A percentile compares a stretch with the other conserved stretches of the same genome.
phyloP scores from a whole-genome alignment of 805 yeast genomes.

The Wickerhamiella bombiphila region DNA sequence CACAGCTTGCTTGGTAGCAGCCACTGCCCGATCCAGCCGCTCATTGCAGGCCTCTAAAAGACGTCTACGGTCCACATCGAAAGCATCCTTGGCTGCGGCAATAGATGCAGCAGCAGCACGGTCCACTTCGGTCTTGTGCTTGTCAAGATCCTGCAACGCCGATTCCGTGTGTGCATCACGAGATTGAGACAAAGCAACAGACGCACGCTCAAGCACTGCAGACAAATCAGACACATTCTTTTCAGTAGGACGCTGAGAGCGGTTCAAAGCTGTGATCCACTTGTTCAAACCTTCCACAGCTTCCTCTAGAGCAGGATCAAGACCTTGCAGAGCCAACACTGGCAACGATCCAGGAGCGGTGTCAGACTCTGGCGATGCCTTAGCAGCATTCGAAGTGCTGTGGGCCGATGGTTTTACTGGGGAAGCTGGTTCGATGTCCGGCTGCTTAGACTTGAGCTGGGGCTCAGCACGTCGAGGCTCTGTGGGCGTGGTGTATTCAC shows the following conservation, averaged over 20 bases:
- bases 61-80: conserved; percentile 36
- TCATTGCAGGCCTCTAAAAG: conserved; percentile 46
- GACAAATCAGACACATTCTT: conserved; percentile 7
- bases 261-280: conserved; percentile 5
- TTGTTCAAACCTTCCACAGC: conserved; percentile 17
- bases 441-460: background rate
- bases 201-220: conserved; percentile 10
- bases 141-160: conserved; percentile 4
- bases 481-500: background rate
- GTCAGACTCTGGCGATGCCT: conserved; percentile 16
- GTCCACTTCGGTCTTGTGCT: conserved; percentile 3
- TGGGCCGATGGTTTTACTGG: background rate
- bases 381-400: conserved; percentile 5
- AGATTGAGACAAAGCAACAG: conserved; percentile 5
- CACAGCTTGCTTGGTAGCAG: conserved; percentile 49
- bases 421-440: background rate
- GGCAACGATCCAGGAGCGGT: conserved; percentile 18
- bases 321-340: conserved; percentile 4
- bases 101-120: conserved; percentile 7
- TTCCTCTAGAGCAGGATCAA: conserved; percentile 17
- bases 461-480: conserved; percentile 1
- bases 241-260: conserved; percentile 1
- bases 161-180: conserved; percentile 3
- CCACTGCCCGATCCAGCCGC: conserved; percentile 48
- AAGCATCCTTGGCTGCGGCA: conserved; percentile 17